Evolutionary conservation across 345 rosid species (phyloP), one percentile per base, ranked within the genome.

Genomic region (Citropsis articulata): DNA sequence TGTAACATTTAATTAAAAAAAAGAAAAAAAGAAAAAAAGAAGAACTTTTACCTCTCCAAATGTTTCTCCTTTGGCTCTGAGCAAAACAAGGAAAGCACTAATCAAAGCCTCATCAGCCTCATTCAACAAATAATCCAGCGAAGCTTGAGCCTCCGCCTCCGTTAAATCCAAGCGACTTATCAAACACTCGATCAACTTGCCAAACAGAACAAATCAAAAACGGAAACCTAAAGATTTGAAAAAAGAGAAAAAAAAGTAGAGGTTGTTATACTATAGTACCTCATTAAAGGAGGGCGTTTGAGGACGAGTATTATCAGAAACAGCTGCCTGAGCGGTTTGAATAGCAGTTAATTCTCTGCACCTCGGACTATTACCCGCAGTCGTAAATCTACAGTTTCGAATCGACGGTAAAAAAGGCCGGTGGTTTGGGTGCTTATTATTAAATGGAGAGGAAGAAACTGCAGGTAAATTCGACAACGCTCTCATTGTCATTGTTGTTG

Each of bases 61-160:
- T 33, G 97, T 94, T 90, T 97, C 99, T 66, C 98, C 98, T 87
- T 94, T 97, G 78, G 98, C 97, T 85, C 98, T 91, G 64, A 94
- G 82, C 79, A 97, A 66, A 22, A 94, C 98, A 40, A 97, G 88
- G 69, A 93, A 97, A 38, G 98, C 99, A 85, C 98, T 90, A 67
- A 97, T 93, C 69, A 91, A 78, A 1, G 84, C 87, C 85, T 97
- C 98, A 28, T 83, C 84, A 48, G 87, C 83, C 33, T 93, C 92
- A n/a, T 68, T 78, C 42, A 93, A 84, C 82, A 94, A 82, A 68
- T 83, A 89, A 65, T 94, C 82, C 19, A 93, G 91, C 28, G 93
- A 88, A 2, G 89, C 87, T 83, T 91, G 96, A 19, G 98, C 91
- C 71, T 94, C 96, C 4, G 86, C 74, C 83, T 91, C 96, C 40